phyloP scores from a whole-genome alignment of 345 rosid species.

The Salix koriyanagi region DNA sequence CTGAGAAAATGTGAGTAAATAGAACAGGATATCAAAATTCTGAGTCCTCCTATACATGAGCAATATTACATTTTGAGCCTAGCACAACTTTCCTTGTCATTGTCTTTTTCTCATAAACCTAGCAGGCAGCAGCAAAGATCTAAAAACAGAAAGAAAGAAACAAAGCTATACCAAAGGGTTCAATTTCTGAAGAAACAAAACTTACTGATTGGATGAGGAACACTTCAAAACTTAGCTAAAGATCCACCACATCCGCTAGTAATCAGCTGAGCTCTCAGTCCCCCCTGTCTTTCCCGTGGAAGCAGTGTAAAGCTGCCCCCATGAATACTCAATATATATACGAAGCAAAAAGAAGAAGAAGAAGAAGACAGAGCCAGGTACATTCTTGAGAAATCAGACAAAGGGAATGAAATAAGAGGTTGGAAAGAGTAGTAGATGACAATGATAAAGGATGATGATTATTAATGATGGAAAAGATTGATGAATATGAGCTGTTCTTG shows the following conservation, averaged over 20 bases:
- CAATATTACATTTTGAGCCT: too few species aligned
- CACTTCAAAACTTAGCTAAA: background rate
- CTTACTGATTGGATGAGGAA: background rate
- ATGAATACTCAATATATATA: background rate
- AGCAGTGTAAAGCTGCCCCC: background rate
- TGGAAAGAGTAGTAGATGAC: background rate
- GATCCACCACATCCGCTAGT: background rate
- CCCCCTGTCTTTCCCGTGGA: background rate
- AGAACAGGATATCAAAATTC: conserved; percentile 2
- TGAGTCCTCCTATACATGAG: background rate
- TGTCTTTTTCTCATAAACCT: conserved; percentile 5
- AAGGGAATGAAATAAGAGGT: background rate
- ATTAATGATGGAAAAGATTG: conserved; percentile 7
- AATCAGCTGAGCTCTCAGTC: background rate
- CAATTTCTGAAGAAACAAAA: background rate
- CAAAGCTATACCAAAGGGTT: too few species aligned
- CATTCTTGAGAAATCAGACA: background rate
- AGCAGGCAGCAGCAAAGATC: background rate
- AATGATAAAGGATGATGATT: conserved; percentile 13
- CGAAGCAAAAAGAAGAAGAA: background rate
- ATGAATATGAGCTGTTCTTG: conserved; percentile 40
- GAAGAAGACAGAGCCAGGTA: background rate
- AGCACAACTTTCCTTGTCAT: background rate
- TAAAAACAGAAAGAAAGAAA: background rate
- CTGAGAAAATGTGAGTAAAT: conserved; percentile 6